Evolutionary conservation across 768 basidiomycete species (phyloP).

Genomic region (Xanthoconium stramineum): DNA sequence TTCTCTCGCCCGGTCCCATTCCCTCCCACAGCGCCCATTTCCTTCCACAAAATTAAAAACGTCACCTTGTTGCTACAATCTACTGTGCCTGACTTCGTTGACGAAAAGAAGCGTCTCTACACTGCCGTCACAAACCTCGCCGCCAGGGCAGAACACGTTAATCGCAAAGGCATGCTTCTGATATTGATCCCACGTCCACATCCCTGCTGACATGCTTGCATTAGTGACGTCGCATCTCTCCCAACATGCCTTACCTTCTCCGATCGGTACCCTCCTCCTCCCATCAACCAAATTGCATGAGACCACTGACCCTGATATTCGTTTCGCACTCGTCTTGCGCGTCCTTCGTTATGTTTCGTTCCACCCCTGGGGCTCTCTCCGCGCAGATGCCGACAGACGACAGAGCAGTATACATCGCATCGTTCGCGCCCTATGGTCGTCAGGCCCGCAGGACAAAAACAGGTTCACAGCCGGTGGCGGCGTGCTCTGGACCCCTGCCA

Average conservation of each 20-base stretch:
- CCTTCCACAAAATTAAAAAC: constrained; percentile 32
- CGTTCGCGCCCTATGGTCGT: constrained; percentile 45
- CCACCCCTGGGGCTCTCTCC: constrained; percentile 70
- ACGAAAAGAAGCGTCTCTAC: constrained; percentile 37
- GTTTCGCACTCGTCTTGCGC: constrained; percentile 45
- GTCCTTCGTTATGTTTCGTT: constrained; percentile 70
- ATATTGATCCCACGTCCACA: background rate
- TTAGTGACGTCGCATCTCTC: constrained; percentile 44
- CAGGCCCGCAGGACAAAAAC: constrained; percentile 26
- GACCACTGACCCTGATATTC: constrained; percentile 35
- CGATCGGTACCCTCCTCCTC: constrained; percentile 49
- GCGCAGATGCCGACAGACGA: constrained; percentile 59
- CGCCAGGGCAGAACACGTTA: constrained; percentile 37
- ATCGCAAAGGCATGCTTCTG: constrained; percentile 41
- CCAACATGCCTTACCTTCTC: constrained; percentile 39
- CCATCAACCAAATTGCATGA: constrained; percentile 34
- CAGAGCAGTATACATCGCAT: constrained; percentile 45
- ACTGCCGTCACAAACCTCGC: constrained; percentile 36
- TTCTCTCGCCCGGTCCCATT: constrained; percentile 16
- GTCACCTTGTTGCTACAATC: constrained; percentile 30
- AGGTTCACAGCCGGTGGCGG: constrained; percentile 56
- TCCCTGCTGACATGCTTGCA: constrained; percentile 5
- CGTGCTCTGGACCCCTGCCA: constrained; percentile 62
- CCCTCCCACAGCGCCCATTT: constrained; percentile 32
- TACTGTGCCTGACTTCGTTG: constrained; percentile 32